A percentile compares a stretch with the other conserved stretches of the same genome.
These are phyloP conservation scores for Dispira simplex DNA, from an alignment of 192 early-diverging fungal species.

Conservation along the genomic window DNA sequence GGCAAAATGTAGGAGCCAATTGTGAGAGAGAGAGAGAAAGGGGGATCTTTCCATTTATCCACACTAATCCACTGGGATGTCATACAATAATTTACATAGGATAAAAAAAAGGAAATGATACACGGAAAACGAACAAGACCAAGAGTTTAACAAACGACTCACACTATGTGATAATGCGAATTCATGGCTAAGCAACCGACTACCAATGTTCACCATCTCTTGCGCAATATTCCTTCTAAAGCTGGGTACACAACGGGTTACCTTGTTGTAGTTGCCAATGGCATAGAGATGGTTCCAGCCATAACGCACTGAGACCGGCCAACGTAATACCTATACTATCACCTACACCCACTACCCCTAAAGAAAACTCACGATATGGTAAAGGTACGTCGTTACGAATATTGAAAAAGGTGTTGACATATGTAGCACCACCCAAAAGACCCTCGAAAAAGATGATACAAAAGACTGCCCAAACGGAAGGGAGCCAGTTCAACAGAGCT, in stretches of 20 bases:
- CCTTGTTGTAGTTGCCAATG: not conserved
- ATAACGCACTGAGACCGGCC: constrained; percentile 20
- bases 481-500: constrained; percentile 15
- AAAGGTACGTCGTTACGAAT: constrained; percentile 19
- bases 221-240: not conserved
- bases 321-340: constrained; percentile 23
- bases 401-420: constrained; percentile 23
- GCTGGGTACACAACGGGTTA: not conserved
- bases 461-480: constrained; percentile 22
- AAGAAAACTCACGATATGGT: constrained; percentile 22
- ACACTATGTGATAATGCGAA: not conserved
- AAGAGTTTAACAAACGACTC: not conserved
- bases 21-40: no score
- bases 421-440: constrained; percentile 24
- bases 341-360: constrained; percentile 24
- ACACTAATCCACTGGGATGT: not conserved
- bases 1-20: no score
- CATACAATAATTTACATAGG: not conserved
- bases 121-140: not conserved
- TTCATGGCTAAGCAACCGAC: not conserved
- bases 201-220: not conserved
- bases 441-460: constrained; percentile 23
- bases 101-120: not conserved
- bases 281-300: constrained; percentile 23
- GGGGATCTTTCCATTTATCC: not conserved